Evolutionary conservation across 2,329 filamentous ascomycete species (phyloP).

Genomic region (Rhinocladiella similis): DNA sequence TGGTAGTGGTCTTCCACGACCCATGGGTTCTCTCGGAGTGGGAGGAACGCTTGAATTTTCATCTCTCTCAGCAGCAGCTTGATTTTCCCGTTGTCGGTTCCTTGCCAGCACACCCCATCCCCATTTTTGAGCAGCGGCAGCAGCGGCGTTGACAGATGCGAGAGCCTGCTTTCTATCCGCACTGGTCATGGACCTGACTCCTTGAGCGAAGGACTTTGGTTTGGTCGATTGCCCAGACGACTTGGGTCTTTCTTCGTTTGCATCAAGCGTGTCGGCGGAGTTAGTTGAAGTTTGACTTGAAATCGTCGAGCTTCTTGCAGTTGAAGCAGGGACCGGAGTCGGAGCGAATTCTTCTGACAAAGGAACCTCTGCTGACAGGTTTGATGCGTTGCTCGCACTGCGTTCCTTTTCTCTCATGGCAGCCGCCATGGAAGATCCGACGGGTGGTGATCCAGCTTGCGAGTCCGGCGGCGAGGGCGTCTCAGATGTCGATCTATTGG

Average conservation of each 20-base stretch:
- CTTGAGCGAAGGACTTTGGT: constrained; percentile 16
- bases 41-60: constrained; percentile 38
- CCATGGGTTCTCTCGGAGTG: constrained; percentile 69
- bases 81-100: constrained; percentile 33
- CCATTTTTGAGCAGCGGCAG: constrained; percentile 62
- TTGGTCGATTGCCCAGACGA: constrained; percentile 17
- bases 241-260: constrained; percentile 7
- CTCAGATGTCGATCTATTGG: constrained; percentile 55
- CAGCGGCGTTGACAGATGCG: constrained; percentile 50
- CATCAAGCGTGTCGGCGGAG: constrained; percentile 26
- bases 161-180: constrained; percentile 42
- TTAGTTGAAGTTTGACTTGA: constrained; percentile 18
- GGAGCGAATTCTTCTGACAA: constrained; percentile 6
- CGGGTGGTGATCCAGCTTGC: constrained; percentile 45
- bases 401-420: constrained; percentile 38
- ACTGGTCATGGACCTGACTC: constrained; percentile 29
- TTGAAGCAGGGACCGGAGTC: constrained; percentile 27
- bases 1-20: constrained; percentile 76
- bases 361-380: constrained; percentile 42
- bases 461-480: constrained; percentile 54
- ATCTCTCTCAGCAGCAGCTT: constrained; percentile 39
- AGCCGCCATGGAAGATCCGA: constrained; percentile 37
- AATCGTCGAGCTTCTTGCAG: constrained; percentile 28
- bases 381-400: constrained; percentile 51
- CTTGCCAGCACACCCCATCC: constrained; percentile 51